Evolutionary conservation across 2,329 filamentous ascomycete genomes (phyloP).

Genomic region (Emmonsiellopsis sp.): DNA sequence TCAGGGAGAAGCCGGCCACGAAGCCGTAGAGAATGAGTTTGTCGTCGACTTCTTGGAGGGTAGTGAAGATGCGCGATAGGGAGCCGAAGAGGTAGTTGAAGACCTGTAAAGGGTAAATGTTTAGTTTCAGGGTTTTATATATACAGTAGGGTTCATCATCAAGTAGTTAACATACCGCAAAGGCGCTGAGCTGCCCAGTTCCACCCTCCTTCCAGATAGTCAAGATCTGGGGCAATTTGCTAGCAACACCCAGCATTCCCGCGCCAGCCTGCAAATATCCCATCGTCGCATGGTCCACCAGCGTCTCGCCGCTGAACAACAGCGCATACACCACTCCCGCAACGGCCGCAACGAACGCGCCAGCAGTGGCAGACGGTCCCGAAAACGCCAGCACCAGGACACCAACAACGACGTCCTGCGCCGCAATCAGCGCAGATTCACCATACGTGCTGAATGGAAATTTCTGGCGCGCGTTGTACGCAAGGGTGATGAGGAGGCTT

Average conservation of each 20-base stretch:
- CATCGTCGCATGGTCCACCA: conserved; percentile 60
- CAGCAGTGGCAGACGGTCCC: conserved; percentile 58
- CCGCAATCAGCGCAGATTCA: conserved; percentile 84
- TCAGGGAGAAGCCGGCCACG: conserved; percentile 82
- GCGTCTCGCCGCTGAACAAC: conserved; percentile 49
- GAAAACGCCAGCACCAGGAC: conserved; percentile 79
- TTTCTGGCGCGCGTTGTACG: conserved; percentile 82
- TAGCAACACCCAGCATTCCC: conserved; percentile 72
- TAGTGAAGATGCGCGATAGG: conserved; percentile 92
- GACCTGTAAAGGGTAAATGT: conserved; percentile 49
- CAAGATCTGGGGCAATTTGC: conserved; percentile 88
- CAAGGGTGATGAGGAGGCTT: conserved; percentile 78
- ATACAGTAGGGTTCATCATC: no score
- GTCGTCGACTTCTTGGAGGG: conserved; percentile 93
- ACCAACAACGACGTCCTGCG: conserved; percentile 85
- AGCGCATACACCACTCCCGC: conserved; percentile 61
- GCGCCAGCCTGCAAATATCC: conserved; percentile 74
- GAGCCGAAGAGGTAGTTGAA: conserved; percentile 97
- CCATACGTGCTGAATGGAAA: conserved; percentile 97
- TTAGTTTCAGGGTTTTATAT: no score
- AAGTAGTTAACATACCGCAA: conserved; percentile 59
- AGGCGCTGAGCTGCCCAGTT: conserved; percentile 92
- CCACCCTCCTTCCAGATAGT: conserved; percentile 77
- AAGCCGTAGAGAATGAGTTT: conserved; percentile 94
- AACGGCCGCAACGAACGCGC: conserved; percentile 68